Evolutionary conservation across 2,329 filamentous ascomycete species (phyloP), one percentile per base, ranked within the genome.

Genomic region (Cadophora sp.): DNA sequence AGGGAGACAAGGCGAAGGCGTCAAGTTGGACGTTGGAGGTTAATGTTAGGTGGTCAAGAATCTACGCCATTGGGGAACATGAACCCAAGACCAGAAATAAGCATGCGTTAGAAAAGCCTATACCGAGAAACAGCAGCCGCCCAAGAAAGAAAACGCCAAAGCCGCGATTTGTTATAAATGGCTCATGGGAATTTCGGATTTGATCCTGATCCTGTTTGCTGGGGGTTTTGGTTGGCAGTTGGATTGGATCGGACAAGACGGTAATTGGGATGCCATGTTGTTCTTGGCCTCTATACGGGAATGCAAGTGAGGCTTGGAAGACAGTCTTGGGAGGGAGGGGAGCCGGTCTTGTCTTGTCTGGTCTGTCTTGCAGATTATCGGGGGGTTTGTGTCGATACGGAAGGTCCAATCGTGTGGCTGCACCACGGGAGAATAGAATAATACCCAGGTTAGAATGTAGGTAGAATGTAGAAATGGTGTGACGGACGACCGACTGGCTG

Each of bases 371-470:
- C 16, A 48, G 45, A 20, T 48, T n/a, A n/a, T n/a, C n/a, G n/a
- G n/a, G n/a, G n/a, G n/a, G n/a, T 48, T 48, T n/a, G n/a, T 16
- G 5, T 56, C 30, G n/a, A 41, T 56, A 39, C n/a, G 53, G 53
- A 39, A 56, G 53, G 36, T 58, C 55, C 55, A 41, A 58, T 58
- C n/a, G 36, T 58, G 33, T 43, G 55, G 55, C 55, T 58, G 33
- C 13, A 18, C 36, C 9, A 24, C 9, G 6, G 20, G 33, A 41
- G 27, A 1, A 30, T 30, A 30, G 6, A 30, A 30, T 30, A 30
- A 30, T 30, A 30, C 27, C 27, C 11, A 55, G 27, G 18, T 18
- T n/a, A n/a, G n/a, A n/a, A n/a, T n/a, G n/a, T n/a, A n/a, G n/a
- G n/a, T n/a, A n/a, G n/a, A n/a, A 33, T n/a, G 18, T 39, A 18